phyloP scores from a whole-genome alignment of 1,284 basidiomycete species.

The Trichosporon sp. region DNA sequence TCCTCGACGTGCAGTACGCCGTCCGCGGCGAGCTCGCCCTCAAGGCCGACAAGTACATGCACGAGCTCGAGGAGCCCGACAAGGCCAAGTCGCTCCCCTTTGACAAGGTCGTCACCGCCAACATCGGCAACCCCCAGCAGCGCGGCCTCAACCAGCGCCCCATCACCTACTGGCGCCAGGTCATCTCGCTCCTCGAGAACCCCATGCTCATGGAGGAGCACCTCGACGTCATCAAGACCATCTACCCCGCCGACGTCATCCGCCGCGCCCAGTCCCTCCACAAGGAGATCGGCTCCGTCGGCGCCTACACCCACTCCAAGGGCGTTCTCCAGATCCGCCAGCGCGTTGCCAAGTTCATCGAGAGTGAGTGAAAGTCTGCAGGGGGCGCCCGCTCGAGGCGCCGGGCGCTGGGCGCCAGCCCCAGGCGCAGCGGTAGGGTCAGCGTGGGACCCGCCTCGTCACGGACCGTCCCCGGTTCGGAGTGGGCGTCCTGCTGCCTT shows the following conservation, averaged over 20 bases:
- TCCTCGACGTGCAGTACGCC: slow-evolving; percentile 88
- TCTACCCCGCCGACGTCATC: slow-evolving; percentile 82
- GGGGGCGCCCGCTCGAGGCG: background rate
- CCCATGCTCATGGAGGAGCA: slow-evolving; percentile 77
- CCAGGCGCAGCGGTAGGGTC: background rate
- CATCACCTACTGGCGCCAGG: slow-evolving; percentile 86
- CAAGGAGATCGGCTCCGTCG: slow-evolving; percentile 85
- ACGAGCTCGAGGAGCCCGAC: slow-evolving; percentile 58
- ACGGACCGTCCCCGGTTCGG: background rate
- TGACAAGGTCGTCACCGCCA: slow-evolving; percentile 83
- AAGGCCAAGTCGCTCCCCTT: slow-evolving; percentile 66
- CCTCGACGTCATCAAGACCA: slow-evolving; percentile 54
- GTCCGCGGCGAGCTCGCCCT: slow-evolving; percentile 95
- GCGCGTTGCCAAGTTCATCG: slow-evolving; percentile 84
- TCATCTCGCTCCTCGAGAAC: slow-evolving; percentile 74
- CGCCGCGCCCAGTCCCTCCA: slow-evolving; percentile 74
- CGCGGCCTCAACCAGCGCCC: slow-evolving; percentile 88
- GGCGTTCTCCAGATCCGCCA: slow-evolving; percentile 84
- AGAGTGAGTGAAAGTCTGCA: slow-evolving; percentile 55
- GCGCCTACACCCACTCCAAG: slow-evolving; percentile 94
- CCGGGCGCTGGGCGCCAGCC: background rate
- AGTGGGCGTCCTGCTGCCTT: background rate
- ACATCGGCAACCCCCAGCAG: slow-evolving; percentile 98
- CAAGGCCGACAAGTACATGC: slow-evolving; percentile 79
- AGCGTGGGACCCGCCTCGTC: background rate